phyloP scores from a whole-genome alignment of 805 yeast species.

The Gaillardinia entomophila region DNA sequence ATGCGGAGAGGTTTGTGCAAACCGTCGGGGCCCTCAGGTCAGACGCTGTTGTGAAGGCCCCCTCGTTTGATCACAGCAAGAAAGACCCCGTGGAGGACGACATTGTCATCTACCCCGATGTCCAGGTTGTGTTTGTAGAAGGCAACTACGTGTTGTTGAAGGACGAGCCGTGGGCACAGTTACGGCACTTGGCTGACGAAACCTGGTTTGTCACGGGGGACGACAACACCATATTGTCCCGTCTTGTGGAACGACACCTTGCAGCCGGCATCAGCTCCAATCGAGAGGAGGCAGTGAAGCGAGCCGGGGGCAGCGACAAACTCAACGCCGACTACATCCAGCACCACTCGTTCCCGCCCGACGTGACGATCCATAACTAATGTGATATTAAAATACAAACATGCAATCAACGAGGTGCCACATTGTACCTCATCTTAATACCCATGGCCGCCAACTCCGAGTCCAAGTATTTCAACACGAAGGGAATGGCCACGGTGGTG shows the following conservation, averaged over 20 bases:
- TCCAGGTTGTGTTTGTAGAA: constrained; percentile 61
- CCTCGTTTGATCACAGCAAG: constrained; percentile 70
- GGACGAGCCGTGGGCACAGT: constrained; percentile 53
- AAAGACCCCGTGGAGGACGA: constrained; percentile 66
- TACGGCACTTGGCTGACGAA: constrained; percentile 35
- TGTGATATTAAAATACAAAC: background rate
- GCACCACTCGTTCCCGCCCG: constrained; percentile 8
- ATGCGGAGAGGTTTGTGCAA: constrained; percentile 37
- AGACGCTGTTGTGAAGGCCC: constrained; percentile 40
- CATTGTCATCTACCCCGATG: constrained; percentile 37
- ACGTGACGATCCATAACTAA: constrained; percentile 2
- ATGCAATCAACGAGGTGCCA: constrained; percentile 43
- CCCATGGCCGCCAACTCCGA: constrained; percentile 98
- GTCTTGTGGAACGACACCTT: constrained; percentile 67
- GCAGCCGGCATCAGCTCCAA: constrained; percentile 46
- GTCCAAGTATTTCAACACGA: constrained; percentile 90
- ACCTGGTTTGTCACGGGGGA: constrained; percentile 50
- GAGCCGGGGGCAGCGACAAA: constrained; percentile 54
- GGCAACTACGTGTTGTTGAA: constrained; percentile 67
- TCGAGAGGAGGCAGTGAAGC: constrained; percentile 44
- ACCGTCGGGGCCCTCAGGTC: constrained; percentile 13
- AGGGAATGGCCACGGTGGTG: constrained; percentile 95
- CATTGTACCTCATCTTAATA: constrained; percentile 84
- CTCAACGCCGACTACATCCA: constrained; percentile 50
- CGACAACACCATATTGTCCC: constrained; percentile 37